Conservation (phyloP, 768 basidiomycete genomes). For the Termitomyces sp. region DNA sequence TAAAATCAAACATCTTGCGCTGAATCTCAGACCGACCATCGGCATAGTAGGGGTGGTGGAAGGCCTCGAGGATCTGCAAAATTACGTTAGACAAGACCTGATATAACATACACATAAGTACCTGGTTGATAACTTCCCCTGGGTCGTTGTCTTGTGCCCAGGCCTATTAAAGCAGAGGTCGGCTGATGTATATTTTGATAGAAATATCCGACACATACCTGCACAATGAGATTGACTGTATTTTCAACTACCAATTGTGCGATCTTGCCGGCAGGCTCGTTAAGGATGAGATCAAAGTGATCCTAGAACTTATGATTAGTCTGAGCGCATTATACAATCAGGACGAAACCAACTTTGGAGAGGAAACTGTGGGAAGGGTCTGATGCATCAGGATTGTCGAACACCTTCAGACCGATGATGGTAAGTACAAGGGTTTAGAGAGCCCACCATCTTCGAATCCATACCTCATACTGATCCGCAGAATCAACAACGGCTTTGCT, state of each 20-base stretch:
- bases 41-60: slow-evolving; percentile 69
- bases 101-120: slow-evolving; percentile 15
- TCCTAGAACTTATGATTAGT: slow-evolving; percentile 34
- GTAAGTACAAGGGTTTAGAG: not conserved
- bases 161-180: slow-evolving; percentile 23
- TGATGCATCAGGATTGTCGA: slow-evolving; percentile 56
- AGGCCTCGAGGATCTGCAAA: slow-evolving; percentile 51
- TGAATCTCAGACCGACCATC: slow-evolving; percentile 50
- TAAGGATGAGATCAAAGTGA: slow-evolving; percentile 67
- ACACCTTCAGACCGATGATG: slow-evolving; percentile 37
- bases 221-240: slow-evolving; percentile 53
- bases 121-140: slow-evolving; percentile 40
- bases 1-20: slow-evolving; percentile 50
- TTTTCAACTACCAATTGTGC: slow-evolving; percentile 64
- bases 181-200: not conserved
- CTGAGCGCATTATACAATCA: not conserved
- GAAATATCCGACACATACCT: slow-evolving; percentile 22
- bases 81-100: not conserved
- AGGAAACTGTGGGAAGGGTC: slow-evolving; percentile 69
- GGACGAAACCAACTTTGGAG: slow-evolving; percentile 44
- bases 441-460: not conserved
- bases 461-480: slow-evolving; percentile 62
- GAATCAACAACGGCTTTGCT: slow-evolving; percentile 67
- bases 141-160: slow-evolving; percentile 45
- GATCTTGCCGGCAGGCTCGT: slow-evolving; percentile 72